These are phyloP conservation scores for Aspergillus fumigatiaffinis DNA, from an alignment of 2,329 filamentous ascomycete species.

Conservation along the genomic window DNA sequence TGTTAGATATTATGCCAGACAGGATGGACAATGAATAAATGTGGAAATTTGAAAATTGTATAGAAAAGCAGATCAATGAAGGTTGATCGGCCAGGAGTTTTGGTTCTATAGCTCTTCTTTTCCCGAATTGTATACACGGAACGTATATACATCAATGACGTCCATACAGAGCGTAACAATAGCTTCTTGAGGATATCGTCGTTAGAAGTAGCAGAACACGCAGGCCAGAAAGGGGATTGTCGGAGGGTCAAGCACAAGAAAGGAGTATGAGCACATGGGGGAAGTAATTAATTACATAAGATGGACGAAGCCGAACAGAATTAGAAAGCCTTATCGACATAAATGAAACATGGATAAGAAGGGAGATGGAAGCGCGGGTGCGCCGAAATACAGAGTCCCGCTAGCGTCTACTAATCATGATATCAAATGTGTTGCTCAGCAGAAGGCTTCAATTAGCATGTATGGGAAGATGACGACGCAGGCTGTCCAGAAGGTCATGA, in stretches of 20 bases:
- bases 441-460: constrained; percentile 63
- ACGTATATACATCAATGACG: not conserved
- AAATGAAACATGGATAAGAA: not conserved
- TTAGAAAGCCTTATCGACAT: not conserved
- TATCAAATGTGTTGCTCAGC: constrained; percentile 14
- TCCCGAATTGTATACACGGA: not conserved
- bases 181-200: not conserved
- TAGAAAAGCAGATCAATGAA: constrained; percentile 7
- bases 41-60: constrained; percentile 19
- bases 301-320: not conserved
- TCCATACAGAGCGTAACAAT: not conserved
- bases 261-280: not conserved
- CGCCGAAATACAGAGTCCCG: not conserved
- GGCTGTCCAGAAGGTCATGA: constrained; percentile 74
- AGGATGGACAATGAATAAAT: constrained; percentile 16
- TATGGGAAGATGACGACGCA: constrained; percentile 79
- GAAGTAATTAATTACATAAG: not conserved
- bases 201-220: not conserved
- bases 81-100: not conserved
- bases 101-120: not conserved
- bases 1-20: constrained; percentile 14
- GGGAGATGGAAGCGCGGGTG: not conserved
- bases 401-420: not conserved
- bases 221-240: too few relatives aligned
- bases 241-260: not conserved